Conservation (phyloP, 1,284 basidiomycete genomes). For the Rhodotorula sp. region DNA sequence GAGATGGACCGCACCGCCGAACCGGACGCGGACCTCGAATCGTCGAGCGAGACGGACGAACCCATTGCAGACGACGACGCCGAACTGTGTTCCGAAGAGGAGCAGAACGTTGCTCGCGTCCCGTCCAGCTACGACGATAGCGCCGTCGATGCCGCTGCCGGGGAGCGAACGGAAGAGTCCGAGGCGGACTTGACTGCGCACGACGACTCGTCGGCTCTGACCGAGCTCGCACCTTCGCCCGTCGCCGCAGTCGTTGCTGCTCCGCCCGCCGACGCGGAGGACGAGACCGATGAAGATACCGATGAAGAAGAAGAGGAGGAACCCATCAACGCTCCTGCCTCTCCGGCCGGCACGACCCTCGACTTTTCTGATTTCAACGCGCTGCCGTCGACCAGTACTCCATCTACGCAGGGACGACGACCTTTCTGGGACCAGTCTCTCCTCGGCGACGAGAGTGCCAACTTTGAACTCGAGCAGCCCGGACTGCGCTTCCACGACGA, state of each 20-base stretch:
- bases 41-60: too few species aligned
- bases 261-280: too few species aligned
- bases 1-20: too few species aligned
- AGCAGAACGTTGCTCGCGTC: too few species aligned
- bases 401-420: neutral
- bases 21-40: too few species aligned
- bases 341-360: neutral
- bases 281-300: neutral
- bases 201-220: neutral
- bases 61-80: too few species aligned
- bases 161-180: neutral
- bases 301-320: neutral
- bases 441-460: slow-evolving; percentile 14
- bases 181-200: neutral
- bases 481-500: slow-evolving; percentile 24
- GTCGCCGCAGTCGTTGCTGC: neutral
- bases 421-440: slow-evolving; percentile 3
- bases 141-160: neutral
- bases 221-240: neutral
- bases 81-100: too few species aligned
- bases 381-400: neutral
- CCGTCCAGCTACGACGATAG: neutral
- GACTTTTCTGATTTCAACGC: neutral
- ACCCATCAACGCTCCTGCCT: neutral
- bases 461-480: slow-evolving; percentile 22